These are phyloP conservation scores for Pseudogymnoascus sp. DNA, from an alignment of 2,329 filamentous ascomycete species.

Conservation along the genomic window DNA sequence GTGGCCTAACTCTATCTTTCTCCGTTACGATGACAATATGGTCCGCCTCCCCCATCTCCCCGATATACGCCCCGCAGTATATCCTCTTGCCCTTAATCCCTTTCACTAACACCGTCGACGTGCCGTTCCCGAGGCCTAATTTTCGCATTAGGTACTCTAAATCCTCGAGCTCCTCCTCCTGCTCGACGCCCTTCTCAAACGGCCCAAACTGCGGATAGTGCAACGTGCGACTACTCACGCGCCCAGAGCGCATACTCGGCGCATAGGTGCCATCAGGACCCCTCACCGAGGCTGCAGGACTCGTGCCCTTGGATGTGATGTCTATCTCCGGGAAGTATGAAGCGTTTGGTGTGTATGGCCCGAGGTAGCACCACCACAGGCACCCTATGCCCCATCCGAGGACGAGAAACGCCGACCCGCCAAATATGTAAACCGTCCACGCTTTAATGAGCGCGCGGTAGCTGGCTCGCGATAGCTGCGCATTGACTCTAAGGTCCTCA, in stretches of 20 bases:
- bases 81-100: constrained; percentile 5
- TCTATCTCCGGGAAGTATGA: constrained; percentile 1
- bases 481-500: background rate
- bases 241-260: background rate
- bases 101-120: background rate
- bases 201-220: background rate
- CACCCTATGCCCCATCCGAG: background rate
- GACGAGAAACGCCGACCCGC: background rate
- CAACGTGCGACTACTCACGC: background rate
- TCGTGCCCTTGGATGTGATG: background rate
- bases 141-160: background rate
- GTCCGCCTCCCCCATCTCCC: background rate
- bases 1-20: background rate
- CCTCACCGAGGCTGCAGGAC: background rate
- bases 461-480: background rate
- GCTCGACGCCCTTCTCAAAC: constrained; percentile 2
- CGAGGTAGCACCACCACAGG: background rate
- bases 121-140: background rate
- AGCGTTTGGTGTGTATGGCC: background rate
- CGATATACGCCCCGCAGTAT: background rate
- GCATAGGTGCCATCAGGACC: background rate
- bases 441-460: background rate
- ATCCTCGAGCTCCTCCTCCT: background rate
- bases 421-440: background rate
- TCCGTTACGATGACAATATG: constrained; percentile 3